phyloP scores from a whole-genome alignment of 768 basidiomycete species.

The Collybia sp. region DNA sequence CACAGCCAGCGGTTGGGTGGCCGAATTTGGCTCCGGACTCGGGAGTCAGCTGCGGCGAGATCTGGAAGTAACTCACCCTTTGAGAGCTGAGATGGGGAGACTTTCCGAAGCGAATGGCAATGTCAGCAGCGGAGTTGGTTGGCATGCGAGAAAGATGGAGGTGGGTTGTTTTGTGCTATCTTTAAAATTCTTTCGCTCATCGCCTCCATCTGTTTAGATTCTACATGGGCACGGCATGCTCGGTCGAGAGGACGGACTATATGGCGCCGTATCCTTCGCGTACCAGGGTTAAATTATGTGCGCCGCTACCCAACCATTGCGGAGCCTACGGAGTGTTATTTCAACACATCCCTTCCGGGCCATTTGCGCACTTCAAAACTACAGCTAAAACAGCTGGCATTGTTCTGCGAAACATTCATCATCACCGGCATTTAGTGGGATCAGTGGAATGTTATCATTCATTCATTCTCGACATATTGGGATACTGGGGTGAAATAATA shows the following conservation, averaged over 20 bases:
- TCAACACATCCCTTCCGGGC: no score
- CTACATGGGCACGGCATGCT: constrained; percentile 88
- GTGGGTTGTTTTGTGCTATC: constrained; percentile 36
- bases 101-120: constrained; percentile 81
- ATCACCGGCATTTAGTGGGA: no score
- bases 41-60: constrained; percentile 54
- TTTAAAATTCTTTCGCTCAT: constrained; percentile 5
- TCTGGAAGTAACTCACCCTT: constrained; percentile 55
- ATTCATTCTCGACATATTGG: no score
- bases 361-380: no score
- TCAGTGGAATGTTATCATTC: no score
- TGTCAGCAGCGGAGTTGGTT: constrained; percentile 88
- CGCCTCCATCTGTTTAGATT: constrained; percentile 43
- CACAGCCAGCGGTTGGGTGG: constrained; percentile 78
- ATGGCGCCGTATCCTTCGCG: constrained; percentile 91
- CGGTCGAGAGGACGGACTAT: constrained; percentile 89
- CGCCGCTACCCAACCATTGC: no score
- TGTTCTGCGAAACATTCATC: no score
- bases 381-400: no score
- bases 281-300: constrained; percentile 66
- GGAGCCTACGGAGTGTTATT: no score
- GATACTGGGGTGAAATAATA: no score
- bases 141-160: constrained; percentile 98
- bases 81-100: constrained; percentile 65
- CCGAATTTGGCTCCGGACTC: constrained; percentile 28